phyloP scores from a whole-genome alignment of 148 eudicot species.

The Agrostemma githago region DNA sequence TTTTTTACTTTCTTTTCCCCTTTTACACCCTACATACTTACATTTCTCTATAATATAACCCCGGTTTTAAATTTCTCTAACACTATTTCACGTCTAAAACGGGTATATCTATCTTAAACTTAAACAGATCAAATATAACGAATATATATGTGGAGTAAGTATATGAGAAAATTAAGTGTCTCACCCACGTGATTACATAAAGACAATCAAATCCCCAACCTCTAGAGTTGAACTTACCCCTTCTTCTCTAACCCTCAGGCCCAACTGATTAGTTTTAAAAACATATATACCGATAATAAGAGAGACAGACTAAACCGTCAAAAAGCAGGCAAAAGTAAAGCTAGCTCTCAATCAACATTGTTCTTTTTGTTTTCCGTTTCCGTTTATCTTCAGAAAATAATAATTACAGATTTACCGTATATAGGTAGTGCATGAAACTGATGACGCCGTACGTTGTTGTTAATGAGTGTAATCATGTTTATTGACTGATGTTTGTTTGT shows the following conservation, averaged over 20 bases:
- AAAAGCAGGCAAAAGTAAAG: slow-evolving; percentile 25
- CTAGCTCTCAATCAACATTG: slow-evolving; percentile 3
- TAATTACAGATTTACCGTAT: neutral
- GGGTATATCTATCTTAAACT: no score
- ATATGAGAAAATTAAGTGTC: no score
- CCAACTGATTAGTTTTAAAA: no score
- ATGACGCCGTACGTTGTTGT: neutral
- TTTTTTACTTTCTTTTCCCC: neutral
- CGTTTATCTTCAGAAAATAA: neutral
- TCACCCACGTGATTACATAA: no score
- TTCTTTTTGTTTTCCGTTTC: slow-evolving; percentile 2
- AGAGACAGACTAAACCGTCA: no score
- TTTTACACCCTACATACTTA: slow-evolving; percentile 14
- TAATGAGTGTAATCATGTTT: slow-evolving; percentile 25
- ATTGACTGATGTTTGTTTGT: slow-evolving; percentile 9
- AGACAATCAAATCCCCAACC: no score
- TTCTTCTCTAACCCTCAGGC: no score
- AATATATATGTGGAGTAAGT: no score
- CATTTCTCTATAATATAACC: neutral
- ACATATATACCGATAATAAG: no score
- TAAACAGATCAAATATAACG: no score
- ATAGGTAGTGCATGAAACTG: slow-evolving; percentile 18
- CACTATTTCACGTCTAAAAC: no score
- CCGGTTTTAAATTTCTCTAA: slow-evolving; percentile 17
- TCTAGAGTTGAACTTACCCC: no score